Conservation (phyloP, 495 filamentous ascomycete genomes). For the Trypethelium eluteriae region DNA sequence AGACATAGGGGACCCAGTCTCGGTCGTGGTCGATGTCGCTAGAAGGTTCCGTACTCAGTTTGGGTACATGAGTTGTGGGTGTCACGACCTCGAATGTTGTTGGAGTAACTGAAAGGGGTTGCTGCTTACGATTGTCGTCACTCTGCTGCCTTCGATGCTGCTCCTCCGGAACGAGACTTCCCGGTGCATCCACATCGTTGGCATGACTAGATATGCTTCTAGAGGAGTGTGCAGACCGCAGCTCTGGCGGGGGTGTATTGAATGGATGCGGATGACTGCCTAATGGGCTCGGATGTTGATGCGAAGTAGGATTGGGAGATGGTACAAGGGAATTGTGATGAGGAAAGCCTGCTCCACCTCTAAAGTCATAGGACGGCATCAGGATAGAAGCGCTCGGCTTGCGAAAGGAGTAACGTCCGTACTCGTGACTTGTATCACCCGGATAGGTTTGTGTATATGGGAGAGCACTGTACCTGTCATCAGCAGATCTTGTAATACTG, state of each 20-base stretch:
- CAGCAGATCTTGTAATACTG: slow-evolving; percentile 17
- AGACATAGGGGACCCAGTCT: slow-evolving; percentile 2
- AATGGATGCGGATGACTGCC: slow-evolving; percentile 31
- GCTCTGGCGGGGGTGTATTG: slow-evolving; percentile 20
- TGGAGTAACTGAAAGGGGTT: neutral
- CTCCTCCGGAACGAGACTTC: neutral
- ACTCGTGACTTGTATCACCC: neutral
- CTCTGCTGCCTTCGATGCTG: neutral
- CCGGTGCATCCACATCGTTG: neutral
- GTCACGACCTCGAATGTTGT: neutral
- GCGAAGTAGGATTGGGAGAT: slow-evolving; percentile 8
- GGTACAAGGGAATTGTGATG: slow-evolving; percentile 20
- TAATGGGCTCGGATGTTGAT: slow-evolving; percentile 31
- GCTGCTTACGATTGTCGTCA: slow-evolving; percentile 9
- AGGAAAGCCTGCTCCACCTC: slow-evolving; percentile 18
- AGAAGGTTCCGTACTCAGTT: slow-evolving; percentile 8
- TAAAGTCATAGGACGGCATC: slow-evolving; percentile 22
- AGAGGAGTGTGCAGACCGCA: neutral
- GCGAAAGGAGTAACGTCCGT: neutral
- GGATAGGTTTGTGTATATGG: neutral
- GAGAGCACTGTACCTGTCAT: slow-evolving; percentile 6
- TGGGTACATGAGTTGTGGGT: neutral
- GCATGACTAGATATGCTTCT: neutral
- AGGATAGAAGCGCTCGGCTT: slow-evolving; percentile 11
- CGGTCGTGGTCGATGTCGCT: neutral